These are phyloP conservation scores for Phytophthora capsici DNA, from an alignment of 352 stramenopile genomes.

Conservation along the genomic window DNA sequence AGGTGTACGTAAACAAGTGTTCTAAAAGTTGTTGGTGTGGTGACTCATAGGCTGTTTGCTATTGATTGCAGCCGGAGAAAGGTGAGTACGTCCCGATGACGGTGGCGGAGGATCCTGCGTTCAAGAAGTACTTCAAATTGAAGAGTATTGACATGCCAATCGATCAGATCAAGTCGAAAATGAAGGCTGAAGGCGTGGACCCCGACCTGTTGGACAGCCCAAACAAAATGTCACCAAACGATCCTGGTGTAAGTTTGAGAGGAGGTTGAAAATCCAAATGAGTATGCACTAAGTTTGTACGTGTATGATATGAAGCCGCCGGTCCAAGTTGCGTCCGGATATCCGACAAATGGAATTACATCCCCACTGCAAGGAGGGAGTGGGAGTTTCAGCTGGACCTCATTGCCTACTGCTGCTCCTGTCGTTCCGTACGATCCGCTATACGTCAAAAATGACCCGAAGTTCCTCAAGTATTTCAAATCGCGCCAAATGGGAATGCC, in stretches of 20 bases:
- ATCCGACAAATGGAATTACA: constrained; percentile 25
- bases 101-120: constrained; percentile 43
- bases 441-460: constrained; percentile 76
- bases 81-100: too few species aligned
- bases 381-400: constrained; percentile 34
- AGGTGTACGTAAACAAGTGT: too few species aligned
- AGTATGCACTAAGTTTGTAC: constrained; percentile 7
- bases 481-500: constrained; percentile 84
- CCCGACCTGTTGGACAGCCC: constrained; percentile 71
- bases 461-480: constrained; percentile 87
- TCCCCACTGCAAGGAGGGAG: constrained; percentile 22
- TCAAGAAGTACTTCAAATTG: constrained; percentile 87
- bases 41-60: too few species aligned
- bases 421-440: constrained; percentile 69
- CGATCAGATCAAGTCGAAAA: constrained; percentile 85
- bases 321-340: constrained; percentile 25
- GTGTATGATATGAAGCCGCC: constrained; percentile 33
- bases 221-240: constrained; percentile 77
- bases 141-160: constrained; percentile 80
- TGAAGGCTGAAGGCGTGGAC: constrained; percentile 74
- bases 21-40: too few species aligned
- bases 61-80: too few species aligned
- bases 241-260: constrained; percentile 65
- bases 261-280: neutral
- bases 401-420: constrained; percentile 26